phyloP scores from a whole-genome alignment of 345 rosid species.

The Acer negundo region DNA sequence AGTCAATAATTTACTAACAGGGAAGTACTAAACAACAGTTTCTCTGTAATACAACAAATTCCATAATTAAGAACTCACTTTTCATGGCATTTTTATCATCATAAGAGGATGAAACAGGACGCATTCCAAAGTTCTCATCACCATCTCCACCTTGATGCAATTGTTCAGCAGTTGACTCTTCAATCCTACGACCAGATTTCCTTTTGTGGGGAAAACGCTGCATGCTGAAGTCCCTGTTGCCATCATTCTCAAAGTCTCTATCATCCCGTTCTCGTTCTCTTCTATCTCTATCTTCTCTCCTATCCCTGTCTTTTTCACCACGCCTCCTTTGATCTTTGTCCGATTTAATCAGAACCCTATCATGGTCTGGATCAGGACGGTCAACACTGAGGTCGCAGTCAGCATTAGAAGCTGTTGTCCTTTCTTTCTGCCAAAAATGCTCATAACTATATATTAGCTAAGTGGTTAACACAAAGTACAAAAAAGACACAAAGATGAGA shows the following conservation, averaged over 20 bases:
- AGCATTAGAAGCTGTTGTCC: conserved; percentile 49
- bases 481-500: neutral
- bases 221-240: conserved; percentile 56
- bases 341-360: conserved; percentile 48
- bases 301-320: conserved; percentile 69
- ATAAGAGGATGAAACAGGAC: conserved; percentile 51
- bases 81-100: conserved; percentile 72
- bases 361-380: conserved; percentile 59
- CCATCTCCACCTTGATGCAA: conserved; percentile 63
- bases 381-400: conserved; percentile 61
- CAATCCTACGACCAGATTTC: conserved; percentile 41
- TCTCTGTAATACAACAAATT: neutral
- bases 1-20: neutral
- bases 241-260: conserved; percentile 62
- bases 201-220: conserved; percentile 55
- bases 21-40: neutral
- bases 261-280: conserved; percentile 57
- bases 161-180: conserved; percentile 50
- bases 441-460: conserved; percentile 33
- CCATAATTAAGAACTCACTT: conserved; percentile 39
- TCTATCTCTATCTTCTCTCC: conserved; percentile 72
- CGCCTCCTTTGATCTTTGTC: conserved; percentile 74
- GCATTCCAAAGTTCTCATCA: conserved; percentile 53
- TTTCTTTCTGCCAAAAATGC: conserved; percentile 63
- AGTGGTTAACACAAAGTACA: conserved; percentile 15